Evolutionary conservation across 306 rosid species (phyloP), one percentile per base, ranked within the genome.

Genomic region (Prunus fruticosa): DNA sequence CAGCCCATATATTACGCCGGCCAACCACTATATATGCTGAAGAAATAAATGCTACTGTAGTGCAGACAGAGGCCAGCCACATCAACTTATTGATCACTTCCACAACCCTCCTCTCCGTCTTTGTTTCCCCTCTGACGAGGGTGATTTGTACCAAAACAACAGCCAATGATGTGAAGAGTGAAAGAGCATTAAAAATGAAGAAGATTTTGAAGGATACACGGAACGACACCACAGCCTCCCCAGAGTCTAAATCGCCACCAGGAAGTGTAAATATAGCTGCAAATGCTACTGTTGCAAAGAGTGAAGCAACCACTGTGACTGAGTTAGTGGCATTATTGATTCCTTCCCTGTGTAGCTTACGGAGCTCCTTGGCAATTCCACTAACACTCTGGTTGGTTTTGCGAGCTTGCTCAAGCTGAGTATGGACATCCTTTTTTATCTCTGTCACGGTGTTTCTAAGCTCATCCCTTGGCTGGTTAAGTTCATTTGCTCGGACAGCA

Each of bases 81-180:
- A 94, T 90, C 87, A 90, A 64, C 89, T 94, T 94, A 57, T 94
- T 94, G 76, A 94, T 90, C 81, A 94, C 95, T 72, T 86, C 89
- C 34, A 86, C 86, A 49, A 94, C 98, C 80, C 72, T 83, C 64
- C 91, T 90, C 82, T 91, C 98, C 1, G 95, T 20, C 81, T 90
- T 90, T 30, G 78, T 77, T 85, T 91, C 96, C 72, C 98, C 97
- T 62, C 96, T 84, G 25, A 94, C 96, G 20, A 94, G 18, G 28
- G 97, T 91, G 82, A 94, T 94, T 77, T 94, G 97, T 53, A 94
- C 95, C 79, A 94, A 79, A 49, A 91, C 98, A 64, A 94, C 98
- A 41, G 91, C 84, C 83, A 94, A 70, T 30, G 98, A 92, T 0
- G 93, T 83, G 50, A 94, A 94, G 38, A 91, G 91, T 16, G 98